Percentiles rank a stretch among this genome's conserved stretches.
Evolutionary conservation across 1,139 yeast genomes (phyloP).

Genomic region (Yamadazyma jaroonii): DNA sequence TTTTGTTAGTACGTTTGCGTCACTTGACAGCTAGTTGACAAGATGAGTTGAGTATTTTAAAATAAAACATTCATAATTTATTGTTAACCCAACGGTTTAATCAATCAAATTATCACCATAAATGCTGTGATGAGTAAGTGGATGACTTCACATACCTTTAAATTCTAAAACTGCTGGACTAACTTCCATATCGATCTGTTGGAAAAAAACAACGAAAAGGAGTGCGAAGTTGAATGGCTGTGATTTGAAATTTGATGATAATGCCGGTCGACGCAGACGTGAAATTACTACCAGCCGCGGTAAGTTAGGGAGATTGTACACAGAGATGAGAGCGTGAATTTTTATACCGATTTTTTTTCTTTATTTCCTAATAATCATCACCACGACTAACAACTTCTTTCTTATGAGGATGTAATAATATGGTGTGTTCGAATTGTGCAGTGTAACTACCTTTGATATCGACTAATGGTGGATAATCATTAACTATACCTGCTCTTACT

Average conservation of each 20-base stretch:
- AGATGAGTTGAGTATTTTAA: too few relatives aligned
- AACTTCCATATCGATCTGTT: slow-evolving; percentile 49
- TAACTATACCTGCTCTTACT: slow-evolving; percentile 82
- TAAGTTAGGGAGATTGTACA: background rate
- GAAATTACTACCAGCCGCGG: background rate
- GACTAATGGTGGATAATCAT: slow-evolving; percentile 94
- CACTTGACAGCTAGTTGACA: too few relatives aligned
- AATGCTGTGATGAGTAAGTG: too few relatives aligned
- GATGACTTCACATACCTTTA: slow-evolving; percentile 65
- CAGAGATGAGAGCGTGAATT: too few relatives aligned
- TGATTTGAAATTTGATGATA: background rate
- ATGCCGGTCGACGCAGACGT: too few relatives aligned
- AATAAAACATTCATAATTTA: too few relatives aligned
- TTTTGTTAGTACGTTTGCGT: slow-evolving; percentile 1
- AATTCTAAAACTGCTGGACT: slow-evolving; percentile 63
- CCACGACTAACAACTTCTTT: slow-evolving; percentile 96
- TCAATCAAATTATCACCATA: background rate
- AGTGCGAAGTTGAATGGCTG: slow-evolving; percentile 6
- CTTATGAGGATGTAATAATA: slow-evolving; percentile 82
- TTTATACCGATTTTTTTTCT: too few relatives aligned
- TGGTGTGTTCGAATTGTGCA: slow-evolving; percentile 95
- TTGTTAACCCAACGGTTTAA: background rate
- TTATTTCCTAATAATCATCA: slow-evolving; percentile 63
- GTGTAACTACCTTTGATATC: slow-evolving; percentile 86
- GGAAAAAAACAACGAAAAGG: slow-evolving; percentile 10